These are phyloP conservation scores for Boletus sp. DNA, from an alignment of 1,284 basidiomycete genomes.

Conservation along the genomic window DNA sequence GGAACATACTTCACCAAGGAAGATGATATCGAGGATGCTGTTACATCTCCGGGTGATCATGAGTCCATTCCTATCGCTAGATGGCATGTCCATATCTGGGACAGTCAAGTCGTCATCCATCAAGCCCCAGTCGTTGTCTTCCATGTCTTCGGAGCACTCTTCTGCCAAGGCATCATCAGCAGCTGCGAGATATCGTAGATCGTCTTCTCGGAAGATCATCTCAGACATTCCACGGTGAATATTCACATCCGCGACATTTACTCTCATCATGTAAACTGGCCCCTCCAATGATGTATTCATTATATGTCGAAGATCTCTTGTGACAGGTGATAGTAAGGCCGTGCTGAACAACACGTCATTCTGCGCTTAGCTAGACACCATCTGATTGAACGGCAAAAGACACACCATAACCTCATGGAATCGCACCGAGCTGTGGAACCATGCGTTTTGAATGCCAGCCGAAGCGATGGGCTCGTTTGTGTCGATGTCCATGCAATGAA, in stretches of 20 bases:
- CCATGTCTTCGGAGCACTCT: conserved; percentile 21
- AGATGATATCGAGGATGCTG: conserved; percentile 59
- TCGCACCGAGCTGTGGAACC: conserved; percentile 46
- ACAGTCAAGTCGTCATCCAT: conserved; percentile 32
- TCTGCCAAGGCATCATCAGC: conserved; percentile 15
- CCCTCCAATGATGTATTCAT: conserved; percentile 41
- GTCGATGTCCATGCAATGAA: conserved; percentile 52
- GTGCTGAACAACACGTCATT: conserved; percentile 22
- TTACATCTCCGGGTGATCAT: conserved; percentile 44
- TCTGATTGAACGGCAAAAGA: conserved; percentile 10
- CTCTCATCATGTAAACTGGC: conserved; percentile 47
- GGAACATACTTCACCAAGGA: conserved; percentile 54
- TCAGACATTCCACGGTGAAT: conserved; percentile 37
- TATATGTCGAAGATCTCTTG: conserved; percentile 37
- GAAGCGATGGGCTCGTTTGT: conserved; percentile 38
- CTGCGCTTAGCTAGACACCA: conserved; percentile 6
- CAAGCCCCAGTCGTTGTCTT: conserved; percentile 28
- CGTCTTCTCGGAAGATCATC: conserved; percentile 37
- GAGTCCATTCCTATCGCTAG: conserved; percentile 25
- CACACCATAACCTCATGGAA: conserved; percentile 37
- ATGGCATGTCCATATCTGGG: conserved; percentile 33
- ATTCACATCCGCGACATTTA: conserved; percentile 44
- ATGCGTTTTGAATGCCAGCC: conserved; percentile 58
- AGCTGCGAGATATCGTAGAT: conserved; percentile 22
- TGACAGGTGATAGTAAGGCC: conserved; percentile 30